phyloP scores from a whole-genome alignment of 108 stramenopile species.

The Fragilaria radians region DNA sequence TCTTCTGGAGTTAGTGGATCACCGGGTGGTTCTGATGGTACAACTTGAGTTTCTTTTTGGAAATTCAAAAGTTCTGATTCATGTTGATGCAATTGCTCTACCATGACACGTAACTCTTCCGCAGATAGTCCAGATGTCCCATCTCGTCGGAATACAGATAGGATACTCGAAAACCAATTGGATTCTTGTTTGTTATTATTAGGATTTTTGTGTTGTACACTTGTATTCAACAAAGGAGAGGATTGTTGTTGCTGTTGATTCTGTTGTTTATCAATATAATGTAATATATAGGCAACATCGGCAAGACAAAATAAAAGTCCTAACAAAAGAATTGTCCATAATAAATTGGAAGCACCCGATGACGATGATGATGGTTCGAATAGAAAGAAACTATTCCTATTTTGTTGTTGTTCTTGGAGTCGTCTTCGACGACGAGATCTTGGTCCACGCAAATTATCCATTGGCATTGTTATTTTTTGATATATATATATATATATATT shows the following conservation, averaged over 20 bases:
- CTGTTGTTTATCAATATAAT: not conserved
- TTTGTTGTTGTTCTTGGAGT: not conserved
- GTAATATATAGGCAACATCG: conserved; percentile 4
- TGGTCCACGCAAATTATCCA: not conserved
- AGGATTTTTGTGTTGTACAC: not conserved
- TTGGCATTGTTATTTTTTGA: not conserved
- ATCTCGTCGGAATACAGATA: too few relatives aligned
- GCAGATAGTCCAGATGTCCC: not conserved
- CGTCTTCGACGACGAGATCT: not conserved
- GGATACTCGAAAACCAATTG: too few relatives aligned
- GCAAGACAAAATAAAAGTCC: not conserved
- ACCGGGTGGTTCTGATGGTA: not conserved
- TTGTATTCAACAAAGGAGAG: not conserved
- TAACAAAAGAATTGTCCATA: not conserved
- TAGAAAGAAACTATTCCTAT: not conserved
- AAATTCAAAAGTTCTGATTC: not conserved
- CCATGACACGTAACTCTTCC: not conserved
- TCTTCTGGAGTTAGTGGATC: not conserved
- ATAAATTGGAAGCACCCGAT: not conserved
- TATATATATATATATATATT: too few relatives aligned
- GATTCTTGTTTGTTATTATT: not conserved
- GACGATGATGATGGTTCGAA: not conserved
- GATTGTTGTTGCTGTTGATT: not conserved
- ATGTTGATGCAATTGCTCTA: not conserved
- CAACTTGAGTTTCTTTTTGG: not conserved